Conservation (phyloP, 2,329 filamentous ascomycete species). For the Shiraia bambusicola region DNA sequence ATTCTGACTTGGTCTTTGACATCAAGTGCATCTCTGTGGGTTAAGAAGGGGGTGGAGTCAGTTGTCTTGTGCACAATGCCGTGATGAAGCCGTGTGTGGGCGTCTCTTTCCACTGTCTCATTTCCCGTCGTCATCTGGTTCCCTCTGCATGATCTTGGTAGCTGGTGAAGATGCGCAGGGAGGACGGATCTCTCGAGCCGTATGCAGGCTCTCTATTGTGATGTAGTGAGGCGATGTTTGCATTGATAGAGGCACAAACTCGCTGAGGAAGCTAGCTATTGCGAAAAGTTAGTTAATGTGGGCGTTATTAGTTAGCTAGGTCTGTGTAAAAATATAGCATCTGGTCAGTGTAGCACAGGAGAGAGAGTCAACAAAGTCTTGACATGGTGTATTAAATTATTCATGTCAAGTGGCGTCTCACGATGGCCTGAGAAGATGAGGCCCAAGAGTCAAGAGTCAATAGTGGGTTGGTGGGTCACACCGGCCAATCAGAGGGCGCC, state of each 20-base stretch:
- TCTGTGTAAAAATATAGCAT: conserved; percentile 2
- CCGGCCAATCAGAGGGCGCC: too few species aligned
- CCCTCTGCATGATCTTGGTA: conserved; percentile 39
- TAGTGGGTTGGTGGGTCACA: too few species aligned
- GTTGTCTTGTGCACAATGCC: conserved; percentile 26
- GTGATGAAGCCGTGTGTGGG: conserved; percentile 10
- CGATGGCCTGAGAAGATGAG: too few species aligned
- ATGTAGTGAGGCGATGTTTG: conserved; percentile 40
- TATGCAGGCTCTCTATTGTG: conserved; percentile 17
- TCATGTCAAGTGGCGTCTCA: too few species aligned
- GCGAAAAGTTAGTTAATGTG: conserved; percentile 31
- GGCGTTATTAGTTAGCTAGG: conserved; percentile 27
- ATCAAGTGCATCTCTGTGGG: conserved; percentile 55
- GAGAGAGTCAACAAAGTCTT: too few species aligned
- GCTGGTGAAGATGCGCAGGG: conserved; percentile 39
- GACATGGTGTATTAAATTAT: too few species aligned
- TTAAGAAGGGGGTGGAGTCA: conserved; percentile 30
- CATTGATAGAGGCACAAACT: conserved; percentile 9
- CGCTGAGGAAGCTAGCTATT: conserved; percentile 45
- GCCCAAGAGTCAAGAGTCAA: too few species aligned
- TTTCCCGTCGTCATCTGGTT: conserved; percentile 23
- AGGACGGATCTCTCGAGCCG: conserved; percentile 45
- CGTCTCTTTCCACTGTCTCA: conserved; percentile 14
- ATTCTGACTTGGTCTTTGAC: conserved; percentile 91
- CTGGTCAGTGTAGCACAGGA: too few species aligned